phyloP scores from a whole-genome alignment of 2,329 filamentous ascomycete genomes.

The Fusarium anguioides region DNA sequence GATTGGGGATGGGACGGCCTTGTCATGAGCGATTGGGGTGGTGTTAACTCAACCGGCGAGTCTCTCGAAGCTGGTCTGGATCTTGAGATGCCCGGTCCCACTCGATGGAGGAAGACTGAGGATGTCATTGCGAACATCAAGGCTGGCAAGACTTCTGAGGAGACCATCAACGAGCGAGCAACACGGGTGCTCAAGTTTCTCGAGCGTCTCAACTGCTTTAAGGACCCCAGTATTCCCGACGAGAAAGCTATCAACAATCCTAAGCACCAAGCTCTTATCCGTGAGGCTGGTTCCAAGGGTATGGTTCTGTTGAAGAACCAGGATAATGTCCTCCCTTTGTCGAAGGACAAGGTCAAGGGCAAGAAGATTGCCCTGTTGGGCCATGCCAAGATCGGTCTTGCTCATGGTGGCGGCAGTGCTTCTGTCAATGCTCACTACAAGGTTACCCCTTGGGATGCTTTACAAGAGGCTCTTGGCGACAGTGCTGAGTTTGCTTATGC shows the following conservation, averaged over 20 bases:
- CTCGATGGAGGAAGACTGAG: conserved; percentile 45
- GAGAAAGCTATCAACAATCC: conserved; percentile 48
- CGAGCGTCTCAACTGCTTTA: conserved; percentile 46
- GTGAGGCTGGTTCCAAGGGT: conserved; percentile 59
- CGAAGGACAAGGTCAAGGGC: conserved; percentile 49
- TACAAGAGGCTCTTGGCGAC: conserved; percentile 44
- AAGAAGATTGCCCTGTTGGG: conserved; percentile 51
- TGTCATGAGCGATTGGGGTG: conserved; percentile 55
- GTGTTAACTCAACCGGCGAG: conserved; percentile 48
- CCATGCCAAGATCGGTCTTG: conserved; percentile 49
- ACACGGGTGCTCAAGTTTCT: conserved; percentile 47
- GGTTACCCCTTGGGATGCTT: conserved; percentile 50
- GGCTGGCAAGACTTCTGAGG: conserved; percentile 45
- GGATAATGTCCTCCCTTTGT: conserved; percentile 66
- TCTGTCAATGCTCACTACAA: conserved; percentile 51
- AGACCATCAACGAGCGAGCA: conserved; percentile 47
- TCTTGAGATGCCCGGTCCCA: conserved; percentile 54
- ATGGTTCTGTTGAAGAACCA: conserved; percentile 74
- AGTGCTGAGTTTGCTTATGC: conserved; percentile 46
- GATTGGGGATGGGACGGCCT: conserved; percentile 57
- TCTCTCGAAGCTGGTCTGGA: conserved; percentile 49
- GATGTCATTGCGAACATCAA: conserved; percentile 48
- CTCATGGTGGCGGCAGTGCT: conserved; percentile 54
- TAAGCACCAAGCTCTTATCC: conserved; percentile 47
- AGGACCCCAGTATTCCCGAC: conserved; percentile 44